Evolutionary conservation across 164 flowering plant genomes (phyloP), one percentile per base, ranked within the genome.

Genomic region (Macadamia tetraphylla): DNA sequence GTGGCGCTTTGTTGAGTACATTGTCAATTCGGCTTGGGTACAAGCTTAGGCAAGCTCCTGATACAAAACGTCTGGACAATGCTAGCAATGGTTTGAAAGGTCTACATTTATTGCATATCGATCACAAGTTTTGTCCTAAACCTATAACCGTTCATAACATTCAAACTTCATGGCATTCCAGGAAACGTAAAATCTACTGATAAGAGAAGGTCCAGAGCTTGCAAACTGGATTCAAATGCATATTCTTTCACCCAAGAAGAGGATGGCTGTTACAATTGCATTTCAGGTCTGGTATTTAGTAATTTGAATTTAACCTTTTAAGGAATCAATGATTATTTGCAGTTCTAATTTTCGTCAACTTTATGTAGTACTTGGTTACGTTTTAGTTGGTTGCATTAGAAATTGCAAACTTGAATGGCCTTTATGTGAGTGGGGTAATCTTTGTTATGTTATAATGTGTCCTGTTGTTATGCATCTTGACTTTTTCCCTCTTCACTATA

Each of bases 1-100:
- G 97, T 48, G 90, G 99, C 52, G 99, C 97, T 42, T 78, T 94
- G 83, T 77, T 94, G 68, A 90, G 97, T 78, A 83, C 97, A 6
- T 69, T 94, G 62, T 90, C 97, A 23, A 71, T 94, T 76, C 93
- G 87, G 48, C 81, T 92, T 60, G 97, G 95, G 61, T 89, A 76
- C 83, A 94, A 89, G 85, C 83, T 94, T 75, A 94, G 88, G 81
- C 94, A 90, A 74, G 82, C 78, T 60, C 70, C 83, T 63, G 91
- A 88, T 69, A 15, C 86, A 52, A 94, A 75, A 77, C 86, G 75
- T 63, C 74, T 67, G 62, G 78, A 74, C 12, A 72, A 67, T 77
- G 72, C 75, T 67, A 69, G 71, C 75, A 81, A 61, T 64, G 58
- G 70, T 66, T 70, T 73, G 64, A 79, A 81, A 82, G 85, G 87